phyloP scores from a whole-genome alignment of 1,139 yeast species.

The Diutina siamensis region DNA sequence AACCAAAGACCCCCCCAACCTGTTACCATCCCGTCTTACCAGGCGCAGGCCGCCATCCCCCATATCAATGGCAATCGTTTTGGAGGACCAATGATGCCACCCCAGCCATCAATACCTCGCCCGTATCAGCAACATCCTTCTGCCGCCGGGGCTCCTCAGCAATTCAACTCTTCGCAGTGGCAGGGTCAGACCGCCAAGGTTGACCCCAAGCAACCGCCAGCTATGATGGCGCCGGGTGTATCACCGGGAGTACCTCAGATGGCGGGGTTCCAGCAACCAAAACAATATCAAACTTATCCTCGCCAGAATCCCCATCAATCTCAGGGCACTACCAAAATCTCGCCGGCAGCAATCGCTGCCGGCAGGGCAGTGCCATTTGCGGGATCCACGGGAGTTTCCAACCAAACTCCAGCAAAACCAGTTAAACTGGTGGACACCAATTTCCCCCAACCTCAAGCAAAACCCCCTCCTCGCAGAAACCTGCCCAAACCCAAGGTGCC shows the following conservation, averaged over 20 bases:
- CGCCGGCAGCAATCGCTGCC: neutral
- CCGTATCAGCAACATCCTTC: neutral
- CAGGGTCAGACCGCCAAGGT: neutral
- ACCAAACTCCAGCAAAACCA: neutral
- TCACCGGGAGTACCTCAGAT: neutral
- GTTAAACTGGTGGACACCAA: no score
- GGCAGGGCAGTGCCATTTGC: neutral
- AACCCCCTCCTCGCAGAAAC: neutral
- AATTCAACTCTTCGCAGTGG: no score
- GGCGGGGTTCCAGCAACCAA: neutral
- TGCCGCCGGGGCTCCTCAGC: no score
- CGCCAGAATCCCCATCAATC: neutral
- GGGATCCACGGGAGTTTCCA: neutral
- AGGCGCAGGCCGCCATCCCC: neutral
- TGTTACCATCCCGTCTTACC: neutral
- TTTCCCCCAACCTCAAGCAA: neutral
- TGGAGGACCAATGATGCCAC: neutral
- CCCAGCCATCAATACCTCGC: neutral
- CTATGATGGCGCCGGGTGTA: neutral
- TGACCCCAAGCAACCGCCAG: neutral
- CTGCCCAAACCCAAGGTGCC: neutral
- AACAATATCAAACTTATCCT: neutral
- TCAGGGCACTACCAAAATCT: neutral
- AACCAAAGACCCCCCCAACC: neutral
- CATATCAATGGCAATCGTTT: neutral